Conservation (phyloP, 2,329 filamentous ascomycete genomes). For the Talaromyces sp. region DNA sequence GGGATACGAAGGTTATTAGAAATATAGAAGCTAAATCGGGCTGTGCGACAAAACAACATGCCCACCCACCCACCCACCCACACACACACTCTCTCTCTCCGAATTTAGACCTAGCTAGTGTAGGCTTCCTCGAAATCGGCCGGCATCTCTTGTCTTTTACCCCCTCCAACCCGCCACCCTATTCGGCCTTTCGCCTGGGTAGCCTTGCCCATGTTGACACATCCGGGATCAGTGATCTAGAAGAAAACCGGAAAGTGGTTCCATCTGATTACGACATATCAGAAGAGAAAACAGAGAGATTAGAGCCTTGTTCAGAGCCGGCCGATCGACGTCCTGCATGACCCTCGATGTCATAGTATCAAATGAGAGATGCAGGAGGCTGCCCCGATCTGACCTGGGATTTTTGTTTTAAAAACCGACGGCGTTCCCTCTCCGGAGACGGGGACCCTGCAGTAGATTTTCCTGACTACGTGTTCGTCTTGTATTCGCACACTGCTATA, state of each 20-base stretch:
- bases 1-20: slow-evolving; percentile 9
- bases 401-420: slow-evolving; percentile 17
- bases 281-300: slow-evolving; percentile 20
- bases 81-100: no score
- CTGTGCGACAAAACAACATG: slow-evolving; percentile 18
- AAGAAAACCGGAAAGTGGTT: slow-evolving; percentile 7
- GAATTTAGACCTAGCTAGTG: slow-evolving; percentile 21
- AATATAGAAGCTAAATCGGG: slow-evolving; percentile 7
- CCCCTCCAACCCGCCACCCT: background rate
- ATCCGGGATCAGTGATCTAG: slow-evolving; percentile 5
- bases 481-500: slow-evolving; percentile 17
- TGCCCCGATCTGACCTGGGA: slow-evolving; percentile 18
- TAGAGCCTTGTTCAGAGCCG: slow-evolving; percentile 31
- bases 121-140: slow-evolving; percentile 17
- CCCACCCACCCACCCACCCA: slow-evolving; percentile 24
- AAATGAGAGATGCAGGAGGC: slow-evolving; percentile 41
- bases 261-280: background rate
- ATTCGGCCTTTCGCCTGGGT: slow-evolving; percentile 1
- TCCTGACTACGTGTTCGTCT: slow-evolving; percentile 17
- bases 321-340: slow-evolving; percentile 44
- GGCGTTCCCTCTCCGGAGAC: slow-evolving; percentile 13
- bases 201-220: slow-evolving; percentile 7
- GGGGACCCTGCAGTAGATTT: slow-evolving; percentile 16
- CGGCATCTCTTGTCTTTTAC: background rate
- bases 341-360: slow-evolving; percentile 36